Conservation (phyloP, 2,329 filamentous ascomycete genomes). For the Apiospora sp. region DNA sequence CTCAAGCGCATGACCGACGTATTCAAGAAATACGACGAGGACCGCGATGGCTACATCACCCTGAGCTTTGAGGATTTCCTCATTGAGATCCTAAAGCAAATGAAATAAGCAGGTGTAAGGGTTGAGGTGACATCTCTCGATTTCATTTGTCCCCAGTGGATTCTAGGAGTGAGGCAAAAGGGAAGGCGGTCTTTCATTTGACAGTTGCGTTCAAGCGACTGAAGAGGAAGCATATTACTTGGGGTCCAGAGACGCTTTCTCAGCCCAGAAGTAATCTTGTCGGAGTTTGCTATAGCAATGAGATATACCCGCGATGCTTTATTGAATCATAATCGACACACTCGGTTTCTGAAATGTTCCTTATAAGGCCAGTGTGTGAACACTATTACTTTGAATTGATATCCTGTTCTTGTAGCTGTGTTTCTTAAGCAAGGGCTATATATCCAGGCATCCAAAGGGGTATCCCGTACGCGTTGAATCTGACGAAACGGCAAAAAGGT, state of each 20-base stretch:
- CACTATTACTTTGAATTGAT: neutral
- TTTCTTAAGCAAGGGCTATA: neutral
- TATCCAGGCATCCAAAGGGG: neutral
- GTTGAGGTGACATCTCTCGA: neutral
- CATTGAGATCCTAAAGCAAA: conserved; percentile 70
- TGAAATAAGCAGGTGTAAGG: conserved; percentile 51
- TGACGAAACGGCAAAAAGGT: neutral
- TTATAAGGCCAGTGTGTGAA: neutral
- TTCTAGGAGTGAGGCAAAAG: neutral
- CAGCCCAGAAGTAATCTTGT: neutral
- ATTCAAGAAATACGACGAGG: conserved; percentile 98
- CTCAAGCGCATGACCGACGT: conserved; percentile 99
- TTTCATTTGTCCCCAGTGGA: neutral
- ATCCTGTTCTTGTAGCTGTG: neutral
- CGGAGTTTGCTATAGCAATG: neutral
- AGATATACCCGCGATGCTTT: conserved; percentile 12
- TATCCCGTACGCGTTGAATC: neutral
- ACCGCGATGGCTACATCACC: conserved; percentile 91
- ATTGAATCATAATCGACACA: neutral
- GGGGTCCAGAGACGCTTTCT: neutral
- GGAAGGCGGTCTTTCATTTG: neutral
- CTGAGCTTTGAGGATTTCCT: conserved; percentile 84
- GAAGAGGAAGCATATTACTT: neutral
- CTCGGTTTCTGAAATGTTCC: neutral
- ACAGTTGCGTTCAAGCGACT: neutral